Base-by-base conservation (phyloP, 371 early-diverging fungal species). In the Conidiobolus coronatus region DNA sequence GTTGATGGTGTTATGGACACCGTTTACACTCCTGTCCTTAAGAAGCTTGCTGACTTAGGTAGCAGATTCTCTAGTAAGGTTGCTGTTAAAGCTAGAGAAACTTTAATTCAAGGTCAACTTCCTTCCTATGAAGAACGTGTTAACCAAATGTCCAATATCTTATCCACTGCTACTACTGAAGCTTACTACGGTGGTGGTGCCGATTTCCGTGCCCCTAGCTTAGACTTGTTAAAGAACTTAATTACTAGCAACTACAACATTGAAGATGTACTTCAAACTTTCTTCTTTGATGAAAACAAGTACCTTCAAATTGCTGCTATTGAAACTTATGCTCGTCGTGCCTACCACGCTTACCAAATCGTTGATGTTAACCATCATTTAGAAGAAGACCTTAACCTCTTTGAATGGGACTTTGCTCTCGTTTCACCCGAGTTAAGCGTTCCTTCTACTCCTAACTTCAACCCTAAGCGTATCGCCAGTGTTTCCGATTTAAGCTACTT, bases 281-380 rank as follows among this genome's bases (percentile, higher is more conserved):
- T 96, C 73, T 88, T 96, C 63, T 88, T 83, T 59, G 78, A 91
- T 55, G 62, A 59, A 22, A 76, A 85, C 50, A 65, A 66, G 33
- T 75, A 78, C 51, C 68, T 93, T 50, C 73, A 81, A 11, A 64
- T 88, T 54, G 82, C 86, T 12, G 91, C 97, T 17, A 65, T 93
- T 19, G 89, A 93, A 70, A 86, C 88, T 17, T 96, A 96, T 66
- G 81, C 86, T 48, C 79, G 90, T 50, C 89, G 86, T 49, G 79
- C 92, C 7, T 90, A 92, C 79, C 90, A 93, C 60, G 89, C 91
- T 36, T 93, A 91, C 69, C 78, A 85, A 60, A 74, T 86, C 38
- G 59, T 80, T 50, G 81, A 81, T 51, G 71, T 81, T 50, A 78
- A 77, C 56, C 83, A 85, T 58, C 65, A 72, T 52, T 66, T 77